These are phyloP conservation scores for Aspergillus neoniger DNA, from an alignment of 2,329 filamentous ascomycete species.

Conservation along the genomic window DNA sequence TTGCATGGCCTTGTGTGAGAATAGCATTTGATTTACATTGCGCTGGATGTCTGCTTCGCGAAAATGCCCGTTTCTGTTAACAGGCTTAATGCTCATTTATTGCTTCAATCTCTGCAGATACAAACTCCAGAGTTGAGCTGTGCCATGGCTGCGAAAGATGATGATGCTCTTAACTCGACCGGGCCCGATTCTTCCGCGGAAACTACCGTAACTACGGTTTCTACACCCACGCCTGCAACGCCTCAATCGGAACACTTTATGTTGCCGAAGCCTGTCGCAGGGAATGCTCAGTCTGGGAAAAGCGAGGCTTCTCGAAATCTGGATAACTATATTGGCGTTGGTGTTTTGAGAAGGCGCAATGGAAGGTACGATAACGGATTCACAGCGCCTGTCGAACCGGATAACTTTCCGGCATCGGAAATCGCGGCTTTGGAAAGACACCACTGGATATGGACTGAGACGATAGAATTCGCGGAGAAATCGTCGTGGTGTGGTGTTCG, in stretches of 20 bases:
- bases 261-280: background rate
- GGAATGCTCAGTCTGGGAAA: constrained; percentile 9
- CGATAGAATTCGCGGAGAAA: constrained; percentile 19
- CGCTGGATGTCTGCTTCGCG: background rate
- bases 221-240: background rate
- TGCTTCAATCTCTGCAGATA: background rate
- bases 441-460: constrained; percentile 38
- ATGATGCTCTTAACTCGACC: background rate
- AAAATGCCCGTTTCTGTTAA: background rate
- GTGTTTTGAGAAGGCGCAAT: constrained; percentile 28
- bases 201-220: background rate
- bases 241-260: background rate
- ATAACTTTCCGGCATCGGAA: constrained; percentile 24
- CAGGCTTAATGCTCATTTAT: background rate
- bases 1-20: background rate
- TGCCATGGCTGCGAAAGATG: background rate
- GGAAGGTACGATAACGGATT: background rate
- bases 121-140: background rate
- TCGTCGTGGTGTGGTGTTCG: constrained; percentile 27
- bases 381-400: background rate
- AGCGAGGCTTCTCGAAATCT: constrained; percentile 16
- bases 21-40: background rate
- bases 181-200: background rate
- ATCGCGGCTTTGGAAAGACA: constrained; percentile 33
- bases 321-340: constrained; percentile 34